Evolutionary conservation across 2,329 filamentous ascomycete genomes (phyloP), one percentile per base, ranked within the genome.

Genomic region (Pestalotiopsis sp.): DNA sequence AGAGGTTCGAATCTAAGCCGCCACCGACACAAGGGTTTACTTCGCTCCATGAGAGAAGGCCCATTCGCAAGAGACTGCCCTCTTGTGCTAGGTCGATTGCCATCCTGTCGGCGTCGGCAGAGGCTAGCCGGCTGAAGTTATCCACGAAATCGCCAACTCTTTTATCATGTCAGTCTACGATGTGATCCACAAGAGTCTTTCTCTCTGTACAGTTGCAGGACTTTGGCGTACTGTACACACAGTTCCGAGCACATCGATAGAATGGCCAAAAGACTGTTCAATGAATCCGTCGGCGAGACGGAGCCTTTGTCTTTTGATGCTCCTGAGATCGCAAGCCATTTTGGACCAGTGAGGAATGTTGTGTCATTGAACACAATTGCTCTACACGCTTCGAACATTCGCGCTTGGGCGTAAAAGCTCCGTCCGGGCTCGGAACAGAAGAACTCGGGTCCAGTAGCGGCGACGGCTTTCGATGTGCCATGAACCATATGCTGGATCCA

Each of bases 401-500:
- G 39, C 13, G 65, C 67, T 38, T 68, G 65, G 7, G 44, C 22
- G 22, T 67, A 67, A 39, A 67, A 68, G 10, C 64, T n/a, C 11
- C 44, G 20, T 1, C 65, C 65, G 3, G 40, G 30, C 10, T 61
- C 65, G 26, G 60, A 57, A 9, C 30, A n/a, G 38, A 61, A 68
- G 4, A 44, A 57, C 3, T 10, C 20, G 9, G 67, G 67, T 1
- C 65, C 61, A 7, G 61, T 30, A 4, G 67, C 67, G 17, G 64
- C 40, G 2, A 68, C 26, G 22, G 67, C 65, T 24, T n/a, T 68
- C 7, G 65, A 56, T 39, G 67, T 68, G 24, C 65, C 67, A 40
- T 68, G 65, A 39, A 68, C 61, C 67, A 68, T 68, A 48, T 67
- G 67, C 26, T 60, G 64, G 20, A 68, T 22, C 67, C 65, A 68